A percentile compares a stretch with the other conserved stretches of the same genome.
Evolutionary conservation across 805 yeast species (phyloP).

Genomic region (Lipomyces spencermartinsiae): DNA sequence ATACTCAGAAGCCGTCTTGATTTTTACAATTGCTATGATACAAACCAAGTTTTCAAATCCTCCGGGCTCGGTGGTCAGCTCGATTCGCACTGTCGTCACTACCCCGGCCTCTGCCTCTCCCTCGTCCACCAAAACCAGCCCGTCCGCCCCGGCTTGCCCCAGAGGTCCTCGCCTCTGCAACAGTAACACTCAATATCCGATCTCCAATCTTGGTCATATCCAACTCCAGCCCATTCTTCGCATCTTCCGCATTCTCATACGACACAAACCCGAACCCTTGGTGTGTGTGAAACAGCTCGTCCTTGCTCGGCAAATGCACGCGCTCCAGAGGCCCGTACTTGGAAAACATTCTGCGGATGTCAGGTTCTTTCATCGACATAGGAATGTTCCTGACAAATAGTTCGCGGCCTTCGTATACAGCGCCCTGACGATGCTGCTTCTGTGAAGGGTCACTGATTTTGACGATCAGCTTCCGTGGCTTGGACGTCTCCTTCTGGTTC

Average conservation of each 20-base stretch:
- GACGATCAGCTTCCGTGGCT: slow-evolving; percentile 53
- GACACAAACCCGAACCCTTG: slow-evolving; percentile 74
- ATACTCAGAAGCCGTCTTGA: no score
- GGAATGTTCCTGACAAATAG: slow-evolving; percentile 61
- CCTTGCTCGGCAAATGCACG: slow-evolving; percentile 51
- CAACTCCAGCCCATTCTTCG: slow-evolving; percentile 54
- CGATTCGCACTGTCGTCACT: not conserved
- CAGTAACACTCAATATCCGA: slow-evolving; percentile 55
- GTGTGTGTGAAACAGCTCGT: slow-evolving; percentile 47
- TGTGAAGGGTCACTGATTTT: slow-evolving; percentile 66
- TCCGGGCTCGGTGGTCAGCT: slow-evolving; percentile 1
- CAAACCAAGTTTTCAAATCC: not conserved
- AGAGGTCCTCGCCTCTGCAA: slow-evolving; percentile 46
- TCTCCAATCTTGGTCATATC: slow-evolving; percentile 54
- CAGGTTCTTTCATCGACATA: slow-evolving; percentile 51
- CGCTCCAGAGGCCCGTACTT: slow-evolving; percentile 61
- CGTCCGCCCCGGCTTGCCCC: not conserved
- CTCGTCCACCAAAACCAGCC: slow-evolving; percentile 7
- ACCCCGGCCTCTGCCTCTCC: slow-evolving; percentile 18
- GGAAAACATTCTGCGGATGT: slow-evolving; percentile 52
- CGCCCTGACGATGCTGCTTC: slow-evolving; percentile 52
- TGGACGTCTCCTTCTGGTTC: slow-evolving; percentile 39
- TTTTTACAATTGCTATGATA: no score
- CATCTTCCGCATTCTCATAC: slow-evolving; percentile 53
- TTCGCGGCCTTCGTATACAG: slow-evolving; percentile 62